Evolutionary conservation across 106 monocot species (phyloP).

Genomic region (Acorus calamus): DNA sequence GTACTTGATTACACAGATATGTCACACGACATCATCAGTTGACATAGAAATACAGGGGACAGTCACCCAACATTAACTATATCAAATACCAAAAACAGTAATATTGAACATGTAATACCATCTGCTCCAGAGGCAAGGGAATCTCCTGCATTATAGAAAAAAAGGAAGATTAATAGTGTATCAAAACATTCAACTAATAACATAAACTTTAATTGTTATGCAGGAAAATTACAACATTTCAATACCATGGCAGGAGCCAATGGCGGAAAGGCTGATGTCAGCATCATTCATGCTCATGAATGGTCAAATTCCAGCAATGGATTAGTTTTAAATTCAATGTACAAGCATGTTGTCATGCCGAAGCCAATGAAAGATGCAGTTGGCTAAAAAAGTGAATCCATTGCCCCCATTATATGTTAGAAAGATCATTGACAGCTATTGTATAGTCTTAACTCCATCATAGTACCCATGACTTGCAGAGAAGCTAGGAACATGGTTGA

Average conservation of each 20-base stretch:
- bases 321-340: no score
- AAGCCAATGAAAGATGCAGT: neutral
- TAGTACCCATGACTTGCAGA: no score
- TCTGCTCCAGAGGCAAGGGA: constrained; percentile 89
- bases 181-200: neutral
- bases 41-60: no score
- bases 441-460: no score
- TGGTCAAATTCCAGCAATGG: no score
- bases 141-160: constrained; percentile 49
- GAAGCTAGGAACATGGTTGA: no score
- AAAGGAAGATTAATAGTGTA: neutral
- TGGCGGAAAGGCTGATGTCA: no score
- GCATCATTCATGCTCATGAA: no score
- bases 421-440: no score
- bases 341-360: neutral
- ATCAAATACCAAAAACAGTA: no score
- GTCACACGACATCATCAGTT: neutral
- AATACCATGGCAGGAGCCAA: no score
- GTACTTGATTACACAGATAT: neutral
- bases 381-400: neutral
- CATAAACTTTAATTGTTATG: neutral
- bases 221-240: neutral
- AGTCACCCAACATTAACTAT: no score
- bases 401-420: neutral
- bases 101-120: constrained; percentile 31